Conservation (phyloP, 179 eudicot species). For the Spinacia oleracea region DNA sequence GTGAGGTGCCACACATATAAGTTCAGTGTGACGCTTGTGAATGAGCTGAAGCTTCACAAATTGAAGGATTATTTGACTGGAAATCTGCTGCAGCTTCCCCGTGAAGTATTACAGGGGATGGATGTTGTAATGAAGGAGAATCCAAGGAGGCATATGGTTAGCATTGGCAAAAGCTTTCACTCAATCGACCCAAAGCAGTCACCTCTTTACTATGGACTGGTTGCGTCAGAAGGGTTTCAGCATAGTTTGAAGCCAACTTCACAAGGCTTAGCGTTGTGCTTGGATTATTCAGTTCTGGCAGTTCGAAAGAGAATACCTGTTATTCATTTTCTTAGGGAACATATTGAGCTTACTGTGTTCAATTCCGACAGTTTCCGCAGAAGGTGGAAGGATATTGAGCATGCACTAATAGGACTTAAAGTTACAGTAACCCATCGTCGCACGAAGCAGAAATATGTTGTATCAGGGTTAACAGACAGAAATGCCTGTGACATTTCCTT, state of each 20-base stretch:
- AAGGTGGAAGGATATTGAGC: conserved; percentile 21
- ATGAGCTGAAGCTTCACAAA: conserved; percentile 50
- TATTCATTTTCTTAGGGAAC: conserved; percentile 51
- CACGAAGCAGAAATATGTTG: conserved; percentile 48
- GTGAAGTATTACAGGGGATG: conserved; percentile 66
- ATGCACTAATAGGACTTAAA: conserved; percentile 46
- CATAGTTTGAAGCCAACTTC: conserved; percentile 58
- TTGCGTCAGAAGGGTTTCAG: conserved; percentile 59
- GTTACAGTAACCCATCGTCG: conserved; percentile 62
- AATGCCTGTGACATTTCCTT: conserved; percentile 42
- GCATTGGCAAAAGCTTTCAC: conserved; percentile 54
- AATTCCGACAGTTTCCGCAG: conserved; percentile 1
- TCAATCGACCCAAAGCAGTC: not conserved
- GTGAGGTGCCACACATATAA: conserved; percentile 30
- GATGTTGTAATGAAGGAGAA: conserved; percentile 74
- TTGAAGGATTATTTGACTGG: conserved; percentile 54
- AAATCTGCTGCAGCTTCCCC: conserved; percentile 40
- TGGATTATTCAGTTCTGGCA: conserved; percentile 65
- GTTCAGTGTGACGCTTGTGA: conserved; percentile 40
- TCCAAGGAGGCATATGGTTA: conserved; percentile 48
- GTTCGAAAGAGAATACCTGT: conserved; percentile 55
- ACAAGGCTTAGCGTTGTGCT: conserved; percentile 58
- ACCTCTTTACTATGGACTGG: conserved; percentile 41
- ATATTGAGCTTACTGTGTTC: conserved; percentile 20
- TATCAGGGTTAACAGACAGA: conserved; percentile 43